These are phyloP conservation scores for Leccinum subtestaceum DNA, from an alignment of 768 basidiomycete genomes.

Conservation along the genomic window DNA sequence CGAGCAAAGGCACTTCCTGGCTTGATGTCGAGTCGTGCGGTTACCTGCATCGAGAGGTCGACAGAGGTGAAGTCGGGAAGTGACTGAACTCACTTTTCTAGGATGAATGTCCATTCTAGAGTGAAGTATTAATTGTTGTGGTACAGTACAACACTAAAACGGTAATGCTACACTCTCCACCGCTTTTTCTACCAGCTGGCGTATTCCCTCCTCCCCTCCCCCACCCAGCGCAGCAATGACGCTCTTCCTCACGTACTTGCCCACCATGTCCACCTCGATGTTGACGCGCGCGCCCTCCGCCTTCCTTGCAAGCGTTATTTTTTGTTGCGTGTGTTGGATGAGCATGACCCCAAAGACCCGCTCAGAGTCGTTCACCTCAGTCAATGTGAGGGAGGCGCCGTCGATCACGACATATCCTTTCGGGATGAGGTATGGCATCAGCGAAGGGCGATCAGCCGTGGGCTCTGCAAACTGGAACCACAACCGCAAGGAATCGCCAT, in stretches of 20 bases:
- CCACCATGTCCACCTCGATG: constrained; percentile 93
- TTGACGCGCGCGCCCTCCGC: constrained; percentile 79
- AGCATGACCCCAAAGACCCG: constrained; percentile 88
- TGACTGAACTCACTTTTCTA: constrained; percentile 42
- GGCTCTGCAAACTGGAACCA: constrained; percentile 72
- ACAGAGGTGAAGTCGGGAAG: background rate
- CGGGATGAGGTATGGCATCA: constrained; percentile 80
- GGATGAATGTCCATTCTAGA: constrained; percentile 38
- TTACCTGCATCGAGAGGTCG: constrained; percentile 42
- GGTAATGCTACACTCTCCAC: constrained; percentile 50
- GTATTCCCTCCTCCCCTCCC: constrained; percentile 46
- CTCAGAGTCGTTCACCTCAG: constrained; percentile 61
- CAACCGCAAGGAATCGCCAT: constrained; percentile 88
- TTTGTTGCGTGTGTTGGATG: constrained; percentile 89
- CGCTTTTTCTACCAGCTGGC: constrained; percentile 51
- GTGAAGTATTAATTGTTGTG: background rate
- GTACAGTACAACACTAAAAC: constrained; percentile 1
- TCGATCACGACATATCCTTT: constrained; percentile 97
- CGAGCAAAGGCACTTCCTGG: constrained; percentile 30
- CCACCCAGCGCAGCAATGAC: constrained; percentile 66
- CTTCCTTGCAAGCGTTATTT: constrained; percentile 79
- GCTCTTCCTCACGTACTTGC: constrained; percentile 87
- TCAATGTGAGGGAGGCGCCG: constrained; percentile 90
- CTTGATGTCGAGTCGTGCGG: constrained; percentile 48
- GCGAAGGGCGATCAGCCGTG: constrained; percentile 54